phyloP scores from a whole-genome alignment of 140 eudicot genomes.

The Erigeron philadelphicus region DNA sequence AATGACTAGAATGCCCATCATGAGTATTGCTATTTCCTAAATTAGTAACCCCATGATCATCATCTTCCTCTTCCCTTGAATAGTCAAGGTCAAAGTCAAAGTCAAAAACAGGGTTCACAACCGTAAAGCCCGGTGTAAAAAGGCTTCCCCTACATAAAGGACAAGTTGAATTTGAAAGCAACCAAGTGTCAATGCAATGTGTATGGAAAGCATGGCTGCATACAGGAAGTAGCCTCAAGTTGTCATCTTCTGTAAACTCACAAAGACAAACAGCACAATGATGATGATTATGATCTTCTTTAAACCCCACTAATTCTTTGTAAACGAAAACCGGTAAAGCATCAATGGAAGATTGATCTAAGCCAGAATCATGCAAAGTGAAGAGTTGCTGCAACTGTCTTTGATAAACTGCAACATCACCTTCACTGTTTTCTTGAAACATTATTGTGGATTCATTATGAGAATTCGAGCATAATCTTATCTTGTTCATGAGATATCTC shows the following conservation, averaged over 20 bases:
- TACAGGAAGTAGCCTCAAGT: conserved; percentile 63
- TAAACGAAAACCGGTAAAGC: conserved; percentile 73
- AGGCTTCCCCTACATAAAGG: conserved; percentile 86
- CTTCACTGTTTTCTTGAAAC: conserved; percentile 30
- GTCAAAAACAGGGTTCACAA: conserved; percentile 63
- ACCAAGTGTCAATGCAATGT: conserved; percentile 89
- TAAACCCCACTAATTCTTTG: conserved; percentile 61
- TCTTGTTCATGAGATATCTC: conserved; percentile 29
- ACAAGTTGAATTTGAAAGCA: conserved; percentile 82
- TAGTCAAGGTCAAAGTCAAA: conserved; percentile 34
- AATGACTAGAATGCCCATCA: conserved; percentile 38
- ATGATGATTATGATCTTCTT: conserved; percentile 74
- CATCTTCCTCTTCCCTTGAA: conserved; percentile 30
- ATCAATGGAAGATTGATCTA: conserved; percentile 76
- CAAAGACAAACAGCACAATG: conserved; percentile 92
- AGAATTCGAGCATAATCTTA: conserved; percentile 22
- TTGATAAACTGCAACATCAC: conserved; percentile 44
- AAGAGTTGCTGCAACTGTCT: conserved; percentile 87
- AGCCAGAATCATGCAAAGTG: conserved; percentile 70
- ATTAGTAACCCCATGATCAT: conserved; percentile 31
- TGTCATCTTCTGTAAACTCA: conserved; percentile 62
- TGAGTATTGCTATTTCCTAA: conserved; percentile 25
- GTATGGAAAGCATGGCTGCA: conserved; percentile 95
- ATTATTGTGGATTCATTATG: conserved; percentile 22
- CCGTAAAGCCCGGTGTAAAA: conserved; percentile 51